Evolutionary conservation across 2,329 filamentous ascomycete genomes (phyloP).

Genomic region (Neofusicoccum ribis): DNA sequence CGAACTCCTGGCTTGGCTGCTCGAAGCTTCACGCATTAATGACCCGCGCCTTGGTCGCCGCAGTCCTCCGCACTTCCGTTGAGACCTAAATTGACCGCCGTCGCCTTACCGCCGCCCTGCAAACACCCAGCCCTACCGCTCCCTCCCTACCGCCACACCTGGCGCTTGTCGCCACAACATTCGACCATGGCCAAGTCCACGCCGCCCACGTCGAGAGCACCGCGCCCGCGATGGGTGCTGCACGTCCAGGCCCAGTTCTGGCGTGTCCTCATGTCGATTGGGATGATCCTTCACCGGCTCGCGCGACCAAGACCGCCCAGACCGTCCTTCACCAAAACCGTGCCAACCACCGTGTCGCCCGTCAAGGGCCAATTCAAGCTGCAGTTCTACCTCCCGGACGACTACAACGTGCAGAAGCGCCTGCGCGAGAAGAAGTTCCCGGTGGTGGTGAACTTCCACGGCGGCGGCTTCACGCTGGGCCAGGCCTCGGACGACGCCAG

Average conservation of each 20-base stretch:
- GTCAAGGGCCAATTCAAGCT: constrained; percentile 52
- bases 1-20: not conserved
- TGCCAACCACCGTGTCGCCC: constrained; percentile 52
- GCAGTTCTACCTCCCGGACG: constrained; percentile 62
- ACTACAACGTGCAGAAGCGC: constrained; percentile 46
- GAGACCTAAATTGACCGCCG: not conserved
- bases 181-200: constrained; percentile 5
- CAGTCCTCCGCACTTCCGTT: not conserved
- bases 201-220: not conserved
- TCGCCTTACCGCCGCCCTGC: not conserved
- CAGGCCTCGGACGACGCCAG: constrained; percentile 61
- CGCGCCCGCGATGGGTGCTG: constrained; percentile 59
- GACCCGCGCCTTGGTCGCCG: not conserved
- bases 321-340: constrained; percentile 59
- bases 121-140: not conserved
- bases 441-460: constrained; percentile 64
- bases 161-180: not conserved
- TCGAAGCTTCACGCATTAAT: not conserved
- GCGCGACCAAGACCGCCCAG: constrained; percentile 61
- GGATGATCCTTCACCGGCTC: constrained; percentile 67
- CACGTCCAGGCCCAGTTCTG: constrained; percentile 65
- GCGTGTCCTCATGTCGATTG: constrained; percentile 67
- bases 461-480: constrained; percentile 63
- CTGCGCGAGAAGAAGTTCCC: constrained; percentile 51
- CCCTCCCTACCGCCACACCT: not conserved